phyloP scores from a whole-genome alignment of 2,329 filamentous ascomycete genomes.

The Ilyonectria mors-panacis region DNA sequence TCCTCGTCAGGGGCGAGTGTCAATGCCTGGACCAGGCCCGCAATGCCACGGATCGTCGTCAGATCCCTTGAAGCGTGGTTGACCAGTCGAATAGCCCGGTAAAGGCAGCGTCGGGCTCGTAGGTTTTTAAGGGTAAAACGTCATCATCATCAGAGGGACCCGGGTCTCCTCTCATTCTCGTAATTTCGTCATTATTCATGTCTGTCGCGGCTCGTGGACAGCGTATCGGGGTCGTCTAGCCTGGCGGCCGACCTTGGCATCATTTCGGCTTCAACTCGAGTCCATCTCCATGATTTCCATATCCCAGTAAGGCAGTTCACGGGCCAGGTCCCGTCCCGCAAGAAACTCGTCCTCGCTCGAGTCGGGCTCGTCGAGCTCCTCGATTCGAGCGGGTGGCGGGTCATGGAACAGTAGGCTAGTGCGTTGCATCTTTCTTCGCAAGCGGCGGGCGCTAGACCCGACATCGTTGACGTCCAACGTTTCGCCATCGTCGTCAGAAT shows the following conservation, averaged over 20 bases:
- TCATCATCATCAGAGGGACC: slow-evolving; percentile 47
- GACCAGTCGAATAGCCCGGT: slow-evolving; percentile 32
- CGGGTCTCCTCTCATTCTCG: slow-evolving; percentile 42
- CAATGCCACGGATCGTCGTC: slow-evolving; percentile 33
- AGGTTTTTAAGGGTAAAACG: slow-evolving; percentile 43
- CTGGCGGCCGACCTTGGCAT: slow-evolving; percentile 36
- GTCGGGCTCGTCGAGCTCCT: slow-evolving; percentile 68
- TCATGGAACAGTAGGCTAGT: slow-evolving; percentile 65
- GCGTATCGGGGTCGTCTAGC: slow-evolving; percentile 30
- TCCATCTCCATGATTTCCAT: slow-evolving; percentile 68
- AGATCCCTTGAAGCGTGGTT: slow-evolving; percentile 31
- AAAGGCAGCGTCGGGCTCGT: slow-evolving; percentile 41
- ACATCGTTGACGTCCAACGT: slow-evolving; percentile 59
- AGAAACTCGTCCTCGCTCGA: slow-evolving; percentile 62
- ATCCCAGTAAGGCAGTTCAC: slow-evolving; percentile 65
- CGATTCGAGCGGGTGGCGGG: slow-evolving; percentile 65
- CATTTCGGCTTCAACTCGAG: slow-evolving; percentile 44
- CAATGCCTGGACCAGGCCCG: slow-evolving; percentile 17
- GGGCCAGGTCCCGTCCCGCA: slow-evolving; percentile 59
- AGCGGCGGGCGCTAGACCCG: slow-evolving; percentile 64
- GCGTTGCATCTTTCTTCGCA: slow-evolving; percentile 63
- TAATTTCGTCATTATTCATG: slow-evolving; percentile 48
- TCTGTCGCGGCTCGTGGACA: slow-evolving; percentile 34
- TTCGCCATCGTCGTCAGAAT: slow-evolving; percentile 61
- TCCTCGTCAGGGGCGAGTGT: slow-evolving; percentile 11